These are phyloP conservation scores for Metschnikowia colocasiae DNA, from an alignment of 805 yeast genomes.

Conservation along the genomic window DNA sequence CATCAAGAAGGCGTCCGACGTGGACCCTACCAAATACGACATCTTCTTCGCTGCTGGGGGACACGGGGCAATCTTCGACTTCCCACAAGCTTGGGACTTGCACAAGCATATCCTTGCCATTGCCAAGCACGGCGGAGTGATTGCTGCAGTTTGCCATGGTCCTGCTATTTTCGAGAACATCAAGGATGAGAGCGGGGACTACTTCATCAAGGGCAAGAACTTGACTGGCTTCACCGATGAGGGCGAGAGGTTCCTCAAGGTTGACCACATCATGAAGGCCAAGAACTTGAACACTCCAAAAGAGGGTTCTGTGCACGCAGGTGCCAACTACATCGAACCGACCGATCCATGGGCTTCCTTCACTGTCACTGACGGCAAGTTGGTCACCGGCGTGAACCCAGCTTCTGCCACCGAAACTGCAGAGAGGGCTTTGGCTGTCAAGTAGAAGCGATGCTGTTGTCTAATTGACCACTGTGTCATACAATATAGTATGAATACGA, in stretches of 20 bases:
- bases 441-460: background rate
- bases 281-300: conserved; percentile 34
- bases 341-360: conserved; percentile 50
- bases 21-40: conserved; percentile 47
- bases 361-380: conserved; percentile 51
- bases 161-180: conserved; percentile 36
- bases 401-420: conserved; percentile 51
- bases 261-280: conserved; percentile 21
- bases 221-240: conserved; percentile 61
- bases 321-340: conserved; percentile 47
- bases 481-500: too few species aligned
- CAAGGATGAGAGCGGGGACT: conserved; percentile 36
- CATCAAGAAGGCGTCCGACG: conserved; percentile 47
- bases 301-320: conserved; percentile 30
- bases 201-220: conserved; percentile 48
- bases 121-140: conserved; percentile 40
- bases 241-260: conserved; percentile 42
- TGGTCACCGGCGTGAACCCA: conserved; percentile 66
- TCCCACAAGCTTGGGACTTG: conserved; percentile 47
- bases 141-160: conserved; percentile 68
- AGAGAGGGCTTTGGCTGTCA: conserved; percentile 26
- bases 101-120: conserved; percentile 42
- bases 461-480: too few species aligned
- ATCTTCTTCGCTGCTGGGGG: conserved; percentile 65
- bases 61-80: conserved; percentile 59